Evolutionary conservation across 192 early-diverging fungal species (phyloP), one percentile per base, ranked within the genome.

Genomic region (Backusella sp.): DNA sequence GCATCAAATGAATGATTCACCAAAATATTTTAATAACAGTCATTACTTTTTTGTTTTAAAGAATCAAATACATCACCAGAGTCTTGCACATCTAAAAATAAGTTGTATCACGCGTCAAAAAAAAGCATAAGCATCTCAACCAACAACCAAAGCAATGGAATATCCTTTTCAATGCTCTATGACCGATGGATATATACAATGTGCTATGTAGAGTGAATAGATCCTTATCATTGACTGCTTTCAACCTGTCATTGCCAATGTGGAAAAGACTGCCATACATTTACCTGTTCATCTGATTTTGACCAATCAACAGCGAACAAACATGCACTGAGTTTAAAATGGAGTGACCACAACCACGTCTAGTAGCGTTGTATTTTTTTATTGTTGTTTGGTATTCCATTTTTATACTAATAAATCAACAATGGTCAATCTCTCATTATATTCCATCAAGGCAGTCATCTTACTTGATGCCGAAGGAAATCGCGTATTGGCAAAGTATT

Each of bases 401-500:
- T 26, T 14, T 28, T 12, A 9, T 44, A 44, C 3, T 44, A 28
- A 62, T 62, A 62, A 62, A 56, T 23, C 12, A 62, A 62, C 41
- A 39, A 93, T 93, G 93, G 86, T 88, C 79, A 94, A 95, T 86
- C 88, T 95, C 66, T 90, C 92, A 34, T 88, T 98, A 39, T 94
- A 97, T 83, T 91, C 95, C 34, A 87, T 94, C 70, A 93, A 92
- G n/a, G 94, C 95, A 26, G 90, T 97, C 35, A 88, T 97, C 69
- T 85, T 99, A 73, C 90, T 98, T 73, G 97, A 99, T 86, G 85
- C 90, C 75, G 93, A 96, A 17, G 97, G 97, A 41, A 94, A 95
- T 78, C 92, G 96, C 62, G 87, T 99, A 8, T 83, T 98, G 41
- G 90, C 96, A 26, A 99, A 99, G 80, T 99, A 98, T 89, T 99